Percentiles rank a stretch among this genome's conserved stretches.
phyloP scores from a whole-genome alignment of 2,329 filamentous ascomycete genomes.

The Ophioceras dolichostomum region DNA sequence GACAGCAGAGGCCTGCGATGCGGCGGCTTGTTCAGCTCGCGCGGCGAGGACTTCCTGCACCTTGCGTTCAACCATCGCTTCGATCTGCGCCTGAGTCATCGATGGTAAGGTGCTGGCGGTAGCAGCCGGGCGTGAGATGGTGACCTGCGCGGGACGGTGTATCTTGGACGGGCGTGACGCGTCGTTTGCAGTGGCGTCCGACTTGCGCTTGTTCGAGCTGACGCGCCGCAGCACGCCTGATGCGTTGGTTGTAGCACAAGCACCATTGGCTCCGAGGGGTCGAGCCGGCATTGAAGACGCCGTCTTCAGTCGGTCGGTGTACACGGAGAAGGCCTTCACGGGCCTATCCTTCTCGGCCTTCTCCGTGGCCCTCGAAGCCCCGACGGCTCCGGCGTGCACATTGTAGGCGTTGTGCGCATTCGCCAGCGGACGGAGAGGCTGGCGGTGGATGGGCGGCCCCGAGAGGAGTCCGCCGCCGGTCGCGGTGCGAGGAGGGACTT shows the following conservation, averaged over 20 bases:
- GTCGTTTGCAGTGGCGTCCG: conserved; percentile 15
- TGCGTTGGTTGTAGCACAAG: too few relatives aligned
- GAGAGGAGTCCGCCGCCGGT: conserved; percentile 24
- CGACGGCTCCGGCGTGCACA: conserved; percentile 34
- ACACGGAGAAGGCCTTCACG: conserved; percentile 76
- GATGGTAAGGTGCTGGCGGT: conserved; percentile 19
- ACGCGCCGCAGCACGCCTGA: conserved; percentile 19
- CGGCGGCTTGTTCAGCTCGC: conserved; percentile 35
- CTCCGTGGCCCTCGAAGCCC: conserved; percentile 22
- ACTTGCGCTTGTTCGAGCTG: conserved; percentile 25
- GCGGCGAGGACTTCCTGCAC: conserved; percentile 80
- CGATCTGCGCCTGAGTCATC: conserved; percentile 64
- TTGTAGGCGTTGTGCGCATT: conserved; percentile 64
- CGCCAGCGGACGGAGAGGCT: conserved; percentile 67
- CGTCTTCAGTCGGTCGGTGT: conserved; percentile 57
- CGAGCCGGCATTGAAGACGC: conserved; percentile 8
- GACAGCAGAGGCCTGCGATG: conserved; percentile 18
- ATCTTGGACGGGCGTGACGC: conserved; percentile 30
- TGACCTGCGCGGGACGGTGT: conserved; percentile 17
- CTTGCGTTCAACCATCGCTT: conserved; percentile 85
- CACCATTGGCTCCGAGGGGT: too few relatives aligned
- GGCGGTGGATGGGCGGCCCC: conserved; percentile 40
- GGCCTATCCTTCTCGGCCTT: conserved; percentile 54
- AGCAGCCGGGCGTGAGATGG: neutral
- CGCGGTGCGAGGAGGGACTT: conserved; percentile 47